phyloP scores from a whole-genome alignment of 352 stramenopile genomes.

The Phytophthora palmivora region DNA sequence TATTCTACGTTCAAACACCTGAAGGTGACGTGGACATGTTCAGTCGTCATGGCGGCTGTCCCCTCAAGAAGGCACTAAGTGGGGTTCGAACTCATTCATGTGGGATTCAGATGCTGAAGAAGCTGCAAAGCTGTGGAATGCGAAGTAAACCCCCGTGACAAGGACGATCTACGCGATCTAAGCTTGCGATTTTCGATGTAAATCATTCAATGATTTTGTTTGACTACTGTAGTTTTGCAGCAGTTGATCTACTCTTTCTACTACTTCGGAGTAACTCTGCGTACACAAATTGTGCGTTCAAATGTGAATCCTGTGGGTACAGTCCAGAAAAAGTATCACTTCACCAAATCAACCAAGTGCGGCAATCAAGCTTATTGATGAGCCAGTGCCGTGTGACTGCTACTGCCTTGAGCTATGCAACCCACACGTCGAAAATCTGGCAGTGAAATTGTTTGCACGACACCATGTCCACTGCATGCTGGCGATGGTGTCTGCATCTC shows the following conservation, averaged over 20 bases:
- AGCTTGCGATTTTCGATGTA: no score
- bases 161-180: no score
- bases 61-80: constrained; percentile 85
- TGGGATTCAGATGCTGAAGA: constrained; percentile 86
- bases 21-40: constrained; percentile 76
- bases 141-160: constrained; percentile 42
- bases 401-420: constrained; percentile 13
- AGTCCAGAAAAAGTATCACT: constrained; percentile 5
- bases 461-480: constrained; percentile 16
- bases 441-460: constrained; percentile 9
- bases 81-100: constrained; percentile 88
- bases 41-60: constrained; percentile 81
- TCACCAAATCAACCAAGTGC: neutral
- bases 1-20: constrained; percentile 87
- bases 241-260: no score
- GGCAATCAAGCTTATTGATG: neutral
- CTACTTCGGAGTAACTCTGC: no score
- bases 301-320: no score
- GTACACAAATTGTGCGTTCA: no score
- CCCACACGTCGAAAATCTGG: constrained; percentile 7
- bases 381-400: constrained; percentile 14
- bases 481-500: constrained; percentile 15
- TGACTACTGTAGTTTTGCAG: no score
- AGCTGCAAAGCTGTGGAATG: constrained; percentile 77
- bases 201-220: no score